Conservation (phyloP, 352 stramenopile species). For the Phytophthora fragariae region DNA sequence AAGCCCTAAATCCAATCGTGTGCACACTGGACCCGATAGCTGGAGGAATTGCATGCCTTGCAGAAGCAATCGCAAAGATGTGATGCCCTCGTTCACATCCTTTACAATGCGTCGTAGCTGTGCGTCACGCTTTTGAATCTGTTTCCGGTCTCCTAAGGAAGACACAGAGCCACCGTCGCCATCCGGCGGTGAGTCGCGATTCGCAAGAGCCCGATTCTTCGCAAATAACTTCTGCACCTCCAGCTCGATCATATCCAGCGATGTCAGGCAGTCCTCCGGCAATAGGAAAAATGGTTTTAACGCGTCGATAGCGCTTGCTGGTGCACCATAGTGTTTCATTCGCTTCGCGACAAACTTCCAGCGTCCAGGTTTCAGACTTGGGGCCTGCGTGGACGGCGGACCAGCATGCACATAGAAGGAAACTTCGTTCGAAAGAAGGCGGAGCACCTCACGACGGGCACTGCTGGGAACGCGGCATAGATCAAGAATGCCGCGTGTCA, state of each 20-base stretch:
- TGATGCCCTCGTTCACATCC: slow-evolving; percentile 73
- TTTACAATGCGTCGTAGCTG: slow-evolving; percentile 72
- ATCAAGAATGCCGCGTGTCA: slow-evolving; percentile 77
- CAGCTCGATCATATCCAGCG: slow-evolving; percentile 71
- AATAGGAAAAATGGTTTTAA: slow-evolving; percentile 83
- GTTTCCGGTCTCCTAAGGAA: slow-evolving; percentile 46
- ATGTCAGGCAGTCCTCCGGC: slow-evolving; percentile 65
- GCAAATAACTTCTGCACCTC: slow-evolving; percentile 73
- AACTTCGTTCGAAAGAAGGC: slow-evolving; percentile 80
- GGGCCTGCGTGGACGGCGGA: slow-evolving; percentile 60
- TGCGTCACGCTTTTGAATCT: slow-evolving; percentile 72
- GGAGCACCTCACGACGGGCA: slow-evolving; percentile 74
- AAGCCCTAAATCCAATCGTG: slow-evolving; percentile 77
- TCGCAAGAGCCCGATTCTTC: slow-evolving; percentile 41
- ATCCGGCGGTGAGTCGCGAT: slow-evolving; percentile 29
- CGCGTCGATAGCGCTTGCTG: slow-evolving; percentile 57
- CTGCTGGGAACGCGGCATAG: slow-evolving; percentile 61
- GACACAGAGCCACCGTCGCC: slow-evolving; percentile 24
- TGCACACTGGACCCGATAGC: slow-evolving; percentile 64
- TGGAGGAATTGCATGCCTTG: slow-evolving; percentile 78
- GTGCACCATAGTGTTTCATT: slow-evolving; percentile 66
- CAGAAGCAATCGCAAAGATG: slow-evolving; percentile 67
- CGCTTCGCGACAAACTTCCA: slow-evolving; percentile 83
- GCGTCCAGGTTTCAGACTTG: slow-evolving; percentile 68
- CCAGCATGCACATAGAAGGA: slow-evolving; percentile 72